Conservation (phyloP, 768 basidiomycete species). For the Leucosporidium creatinivorum region DNA sequence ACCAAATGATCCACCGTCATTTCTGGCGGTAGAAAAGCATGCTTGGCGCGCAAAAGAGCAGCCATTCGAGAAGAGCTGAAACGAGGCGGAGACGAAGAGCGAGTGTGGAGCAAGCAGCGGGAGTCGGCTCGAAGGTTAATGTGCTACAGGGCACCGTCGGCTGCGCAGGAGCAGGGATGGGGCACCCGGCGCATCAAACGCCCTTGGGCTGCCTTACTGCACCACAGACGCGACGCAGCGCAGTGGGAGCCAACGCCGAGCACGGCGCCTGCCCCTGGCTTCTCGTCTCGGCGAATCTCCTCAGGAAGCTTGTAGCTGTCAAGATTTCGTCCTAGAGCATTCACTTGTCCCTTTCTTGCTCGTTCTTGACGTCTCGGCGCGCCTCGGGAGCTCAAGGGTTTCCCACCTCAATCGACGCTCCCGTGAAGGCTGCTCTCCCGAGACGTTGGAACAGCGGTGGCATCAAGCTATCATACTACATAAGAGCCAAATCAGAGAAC, state of each 20-base stretch:
- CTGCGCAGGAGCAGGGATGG: background rate
- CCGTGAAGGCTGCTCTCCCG: too few relatives aligned
- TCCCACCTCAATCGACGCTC: background rate
- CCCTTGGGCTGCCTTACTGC: background rate
- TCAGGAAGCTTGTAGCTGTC: background rate
- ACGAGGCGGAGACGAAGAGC: background rate
- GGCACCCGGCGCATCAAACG: background rate
- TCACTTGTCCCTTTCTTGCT: background rate
- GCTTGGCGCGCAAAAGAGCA: slow-evolving; percentile 8
- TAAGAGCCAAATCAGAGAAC: too few relatives aligned
- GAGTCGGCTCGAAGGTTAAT: background rate
- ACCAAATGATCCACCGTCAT: slow-evolving; percentile 72
- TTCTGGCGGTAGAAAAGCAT: slow-evolving; percentile 57
- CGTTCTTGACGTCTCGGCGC: background rate
- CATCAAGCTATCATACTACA: too few relatives aligned
- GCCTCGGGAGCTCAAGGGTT: background rate
- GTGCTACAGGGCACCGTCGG: background rate
- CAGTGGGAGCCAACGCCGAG: too few relatives aligned
- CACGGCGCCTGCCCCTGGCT: background rate
- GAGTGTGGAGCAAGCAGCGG: background rate
- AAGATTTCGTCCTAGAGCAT: too few relatives aligned
- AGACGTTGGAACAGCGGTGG: too few relatives aligned
- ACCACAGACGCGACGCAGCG: background rate
- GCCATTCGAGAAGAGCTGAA: background rate
- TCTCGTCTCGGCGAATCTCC: background rate